Evolutionary conservation across 2,329 filamentous ascomycete genomes (phyloP).

Genomic region (Ustulina deusta): DNA sequence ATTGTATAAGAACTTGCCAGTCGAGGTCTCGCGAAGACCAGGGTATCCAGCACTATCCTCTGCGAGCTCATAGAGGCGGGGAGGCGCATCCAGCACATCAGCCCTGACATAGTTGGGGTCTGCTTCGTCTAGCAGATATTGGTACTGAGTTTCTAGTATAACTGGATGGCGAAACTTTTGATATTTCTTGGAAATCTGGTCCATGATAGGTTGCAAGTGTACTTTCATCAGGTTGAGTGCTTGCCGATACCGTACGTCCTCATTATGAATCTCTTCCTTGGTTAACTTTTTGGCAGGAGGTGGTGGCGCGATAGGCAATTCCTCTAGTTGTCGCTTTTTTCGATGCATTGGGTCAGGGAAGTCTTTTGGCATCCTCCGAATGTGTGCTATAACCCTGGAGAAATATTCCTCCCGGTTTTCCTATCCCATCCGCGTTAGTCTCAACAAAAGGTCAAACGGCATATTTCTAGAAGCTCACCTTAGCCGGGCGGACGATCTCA

Average conservation of each 20-base stretch:
- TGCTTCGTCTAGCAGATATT: constrained; percentile 86
- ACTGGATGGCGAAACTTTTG: constrained; percentile 86
- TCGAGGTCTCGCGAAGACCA: constrained; percentile 79
- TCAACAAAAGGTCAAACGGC: background rate
- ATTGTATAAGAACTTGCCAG: constrained; percentile 93
- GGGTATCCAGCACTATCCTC: constrained; percentile 82
- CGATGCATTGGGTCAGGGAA: constrained; percentile 89
- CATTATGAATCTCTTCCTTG: constrained; percentile 82
- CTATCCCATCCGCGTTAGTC: constrained; percentile 54
- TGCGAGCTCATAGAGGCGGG: constrained; percentile 81
- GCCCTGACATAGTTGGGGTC: constrained; percentile 77
- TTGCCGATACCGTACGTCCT: constrained; percentile 85
- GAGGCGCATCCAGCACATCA: constrained; percentile 66
- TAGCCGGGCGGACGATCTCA: constrained; percentile 74
- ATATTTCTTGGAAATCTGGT: constrained; percentile 92
- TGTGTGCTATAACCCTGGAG: constrained; percentile 76
- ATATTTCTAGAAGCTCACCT: constrained; percentile 62
- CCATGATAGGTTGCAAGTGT: constrained; percentile 93
- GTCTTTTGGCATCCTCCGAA: constrained; percentile 82
- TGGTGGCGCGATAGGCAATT: constrained; percentile 79
- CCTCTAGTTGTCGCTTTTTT: constrained; percentile 85
- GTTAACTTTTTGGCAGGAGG: constrained; percentile 75
- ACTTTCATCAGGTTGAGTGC: constrained; percentile 90
- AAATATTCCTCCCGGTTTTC: constrained; percentile 84
- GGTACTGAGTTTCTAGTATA: constrained; percentile 78